phyloP scores from a whole-genome alignment of 2,329 filamentous ascomycete genomes.

The Salinomyces thailandicus region DNA sequence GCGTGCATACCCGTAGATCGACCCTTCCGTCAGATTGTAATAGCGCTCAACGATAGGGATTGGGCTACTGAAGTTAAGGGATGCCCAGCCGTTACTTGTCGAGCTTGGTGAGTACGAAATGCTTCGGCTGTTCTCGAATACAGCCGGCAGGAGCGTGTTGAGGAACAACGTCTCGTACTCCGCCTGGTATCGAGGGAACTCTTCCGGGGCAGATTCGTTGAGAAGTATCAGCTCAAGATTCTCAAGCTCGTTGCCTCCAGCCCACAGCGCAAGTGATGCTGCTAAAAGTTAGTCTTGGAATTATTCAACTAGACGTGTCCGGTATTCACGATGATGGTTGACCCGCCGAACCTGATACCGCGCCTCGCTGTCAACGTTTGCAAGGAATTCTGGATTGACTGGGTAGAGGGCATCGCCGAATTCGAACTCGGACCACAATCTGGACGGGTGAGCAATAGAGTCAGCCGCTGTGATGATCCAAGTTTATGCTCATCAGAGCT shows the following conservation, averaged over 20 bases:
- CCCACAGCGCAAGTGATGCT: conserved; percentile 31
- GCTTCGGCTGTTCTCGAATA: conserved; percentile 48
- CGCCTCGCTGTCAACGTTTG: conserved; percentile 46
- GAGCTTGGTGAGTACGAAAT: conserved; percentile 53
- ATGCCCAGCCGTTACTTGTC: conserved; percentile 49
- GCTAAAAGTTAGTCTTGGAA: neutral
- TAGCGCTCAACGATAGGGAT: conserved; percentile 44
- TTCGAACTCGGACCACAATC: conserved; percentile 56
- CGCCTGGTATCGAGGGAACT: conserved; percentile 33
- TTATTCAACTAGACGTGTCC: neutral
- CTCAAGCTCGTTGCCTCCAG: conserved; percentile 48
- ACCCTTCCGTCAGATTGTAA: conserved; percentile 41
- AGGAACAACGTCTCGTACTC: conserved; percentile 52
- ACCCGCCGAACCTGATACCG: conserved; percentile 50
- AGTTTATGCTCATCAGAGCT: too few relatives aligned
- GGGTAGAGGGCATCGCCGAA: conserved; percentile 53
- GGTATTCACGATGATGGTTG: conserved; percentile 44
- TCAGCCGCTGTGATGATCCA: too few relatives aligned
- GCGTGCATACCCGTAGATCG: conserved; percentile 37
- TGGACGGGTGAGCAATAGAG: too few relatives aligned
- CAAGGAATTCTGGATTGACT: conserved; percentile 42
- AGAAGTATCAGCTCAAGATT: conserved; percentile 40
- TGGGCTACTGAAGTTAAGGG: conserved; percentile 42
- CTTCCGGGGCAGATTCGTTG: conserved; percentile 31
- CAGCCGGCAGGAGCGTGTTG: conserved; percentile 42